A percentile compares a stretch with the other conserved stretches of the same genome.
phyloP scores from a whole-genome alignment of 768 basidiomycete species.

The Hydnum rufescens region DNA sequence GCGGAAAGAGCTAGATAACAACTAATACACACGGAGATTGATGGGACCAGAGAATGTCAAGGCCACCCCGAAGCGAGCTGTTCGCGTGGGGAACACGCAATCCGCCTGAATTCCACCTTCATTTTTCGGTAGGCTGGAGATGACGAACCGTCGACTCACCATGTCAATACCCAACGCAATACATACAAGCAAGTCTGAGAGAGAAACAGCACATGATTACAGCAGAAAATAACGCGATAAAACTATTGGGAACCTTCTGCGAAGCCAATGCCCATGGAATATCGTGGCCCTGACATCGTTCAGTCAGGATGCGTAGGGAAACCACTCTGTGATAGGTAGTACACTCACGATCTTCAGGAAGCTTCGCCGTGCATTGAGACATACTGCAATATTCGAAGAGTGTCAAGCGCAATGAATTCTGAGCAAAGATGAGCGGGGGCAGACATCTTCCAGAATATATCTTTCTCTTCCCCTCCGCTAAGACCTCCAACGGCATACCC shows the following conservation, averaged over 20 bases:
- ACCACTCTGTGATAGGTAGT: background rate
- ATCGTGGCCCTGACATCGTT: constrained; percentile 44
- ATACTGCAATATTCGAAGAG: constrained; percentile 39
- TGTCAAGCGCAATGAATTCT: constrained; percentile 6
- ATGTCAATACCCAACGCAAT: constrained; percentile 86
- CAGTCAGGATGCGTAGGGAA: no score
- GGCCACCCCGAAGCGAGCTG: constrained; percentile 80
- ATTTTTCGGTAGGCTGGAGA: background rate
- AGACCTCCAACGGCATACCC: constrained; percentile 83
- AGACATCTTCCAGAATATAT: constrained; percentile 72
- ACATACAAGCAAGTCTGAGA: constrained; percentile 65
- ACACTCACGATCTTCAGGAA: constrained; percentile 56
- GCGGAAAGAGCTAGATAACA: background rate
- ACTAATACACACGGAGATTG: constrained; percentile 43
- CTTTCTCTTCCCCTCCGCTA: constrained; percentile 87
- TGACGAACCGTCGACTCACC: constrained; percentile 24
- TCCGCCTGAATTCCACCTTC: constrained; percentile 37
- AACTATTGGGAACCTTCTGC: constrained; percentile 49
- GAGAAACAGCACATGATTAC: background rate
- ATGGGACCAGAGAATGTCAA: constrained; percentile 64
- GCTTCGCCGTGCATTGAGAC: constrained; percentile 56
- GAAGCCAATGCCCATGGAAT: constrained; percentile 85
- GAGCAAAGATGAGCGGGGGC: constrained; percentile 12
- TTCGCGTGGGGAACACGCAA: constrained; percentile 84
- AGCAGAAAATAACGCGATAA: background rate